Conservation (phyloP, 805 yeast genomes). For the Starmerella roubikii region DNA sequence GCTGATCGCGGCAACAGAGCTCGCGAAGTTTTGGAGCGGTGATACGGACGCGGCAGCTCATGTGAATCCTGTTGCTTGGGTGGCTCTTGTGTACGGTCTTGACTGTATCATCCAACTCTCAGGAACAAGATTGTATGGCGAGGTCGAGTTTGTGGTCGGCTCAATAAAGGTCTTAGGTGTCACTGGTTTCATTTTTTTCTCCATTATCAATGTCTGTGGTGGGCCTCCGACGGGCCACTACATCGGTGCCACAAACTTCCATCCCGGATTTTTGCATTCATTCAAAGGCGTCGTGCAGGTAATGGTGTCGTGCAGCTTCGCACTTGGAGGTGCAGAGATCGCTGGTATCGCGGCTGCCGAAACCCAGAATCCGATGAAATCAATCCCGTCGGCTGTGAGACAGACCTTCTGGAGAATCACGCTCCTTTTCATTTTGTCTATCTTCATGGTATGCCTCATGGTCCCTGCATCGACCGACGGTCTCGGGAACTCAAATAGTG, state of each 20-base stretch:
- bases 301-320: constrained; percentile 50
- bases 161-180: constrained; percentile 44
- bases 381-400: constrained; percentile 56
- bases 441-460: constrained; percentile 52
- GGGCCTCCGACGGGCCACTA: constrained; percentile 40
- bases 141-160: constrained; percentile 50
- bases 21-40: constrained; percentile 41
- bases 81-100: constrained; percentile 39
- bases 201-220: constrained; percentile 37
- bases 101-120: constrained; percentile 26
- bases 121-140: constrained; percentile 43
- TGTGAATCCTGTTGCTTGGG: constrained; percentile 41
- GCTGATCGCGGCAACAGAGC: constrained; percentile 48
- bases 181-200: constrained; percentile 45
- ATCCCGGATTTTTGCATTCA: constrained; percentile 45
- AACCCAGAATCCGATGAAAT: constrained; percentile 50
- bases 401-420: constrained; percentile 55
- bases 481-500: constrained; percentile 34
- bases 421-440: constrained; percentile 45
- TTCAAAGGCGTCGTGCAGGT: constrained; percentile 37
- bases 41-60: constrained; percentile 28
- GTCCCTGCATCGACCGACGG: constrained; percentile 46
- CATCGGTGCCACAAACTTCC: constrained; percentile 58
- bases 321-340: constrained; percentile 53
- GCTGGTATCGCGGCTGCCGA: constrained; percentile 64